phyloP scores from a whole-genome alignment of 306 rosid species.

The Lotus japonicus region DNA sequence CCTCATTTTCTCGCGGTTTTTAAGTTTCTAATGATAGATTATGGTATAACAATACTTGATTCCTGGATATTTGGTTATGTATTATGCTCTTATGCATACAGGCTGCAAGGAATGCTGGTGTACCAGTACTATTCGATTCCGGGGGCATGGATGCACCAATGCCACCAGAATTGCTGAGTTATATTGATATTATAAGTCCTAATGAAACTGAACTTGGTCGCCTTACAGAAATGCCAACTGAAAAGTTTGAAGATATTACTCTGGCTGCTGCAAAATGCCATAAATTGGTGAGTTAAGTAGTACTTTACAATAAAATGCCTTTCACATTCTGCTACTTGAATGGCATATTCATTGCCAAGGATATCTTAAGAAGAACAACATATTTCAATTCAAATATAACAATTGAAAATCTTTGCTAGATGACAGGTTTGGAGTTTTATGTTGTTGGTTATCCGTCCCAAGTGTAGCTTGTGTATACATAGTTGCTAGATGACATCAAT shows the following conservation, averaged over 20 bases:
- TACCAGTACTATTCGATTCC: conserved; percentile 78
- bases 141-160: conserved; percentile 77
- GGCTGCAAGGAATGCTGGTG: conserved; percentile 80
- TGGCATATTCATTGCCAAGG: background rate
- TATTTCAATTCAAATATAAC: background rate
- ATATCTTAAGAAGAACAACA: background rate
- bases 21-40: background rate
- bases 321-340: conserved; percentile 2
- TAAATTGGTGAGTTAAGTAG: conserved; percentile 59
- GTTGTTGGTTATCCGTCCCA: background rate
- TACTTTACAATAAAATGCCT: background rate
- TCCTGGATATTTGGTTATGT: conserved; percentile 2
- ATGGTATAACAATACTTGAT: background rate
- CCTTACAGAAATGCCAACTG: conserved; percentile 60
- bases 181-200: conserved; percentile 77
- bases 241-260: conserved; percentile 59
- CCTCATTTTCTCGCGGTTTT: background rate
- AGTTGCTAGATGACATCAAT: background rate
- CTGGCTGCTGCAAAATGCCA: conserved; percentile 64
- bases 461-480: background rate
- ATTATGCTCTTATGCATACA: conserved; percentile 25
- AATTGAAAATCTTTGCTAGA: conserved; percentile 10
- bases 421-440: too few relatives aligned
- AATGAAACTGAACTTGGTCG: conserved; percentile 86
- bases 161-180: conserved; percentile 57